phyloP scores from a whole-genome alignment of 345 rosid genomes.

The Gossypium herbaceum region DNA sequence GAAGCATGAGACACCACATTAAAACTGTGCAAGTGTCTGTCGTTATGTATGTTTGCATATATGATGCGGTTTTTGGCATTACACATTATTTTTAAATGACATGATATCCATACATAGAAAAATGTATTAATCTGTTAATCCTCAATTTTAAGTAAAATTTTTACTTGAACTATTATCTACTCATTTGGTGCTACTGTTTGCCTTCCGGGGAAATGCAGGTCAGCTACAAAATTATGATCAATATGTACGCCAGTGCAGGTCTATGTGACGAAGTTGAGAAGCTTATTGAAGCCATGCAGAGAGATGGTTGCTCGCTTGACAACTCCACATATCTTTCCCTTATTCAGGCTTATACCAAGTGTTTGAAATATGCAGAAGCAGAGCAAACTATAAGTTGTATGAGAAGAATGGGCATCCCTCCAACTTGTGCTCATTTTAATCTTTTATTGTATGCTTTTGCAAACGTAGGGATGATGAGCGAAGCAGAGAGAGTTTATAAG shows the following conservation, averaged over 20 bases:
- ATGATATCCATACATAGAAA: not conserved
- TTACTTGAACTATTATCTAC: not conserved
- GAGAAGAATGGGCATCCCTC: constrained; percentile 46
- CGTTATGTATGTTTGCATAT: not conserved
- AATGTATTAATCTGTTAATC: not conserved
- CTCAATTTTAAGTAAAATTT: not conserved
- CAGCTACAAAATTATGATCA: constrained; percentile 68
- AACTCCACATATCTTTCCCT: constrained; percentile 47
- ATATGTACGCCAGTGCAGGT: constrained; percentile 43
- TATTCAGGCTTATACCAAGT: constrained; percentile 52
- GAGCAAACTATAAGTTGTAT: constrained; percentile 50
- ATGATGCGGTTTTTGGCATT: too few relatives aligned
- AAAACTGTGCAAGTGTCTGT: not conserved
- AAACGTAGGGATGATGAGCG: constrained; percentile 51
- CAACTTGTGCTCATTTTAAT: constrained; percentile 52
- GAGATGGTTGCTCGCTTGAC: constrained; percentile 45
- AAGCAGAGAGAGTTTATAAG: constrained; percentile 54
- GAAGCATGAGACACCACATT: not conserved
- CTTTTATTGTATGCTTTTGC: constrained; percentile 46
- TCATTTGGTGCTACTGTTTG: not conserved
- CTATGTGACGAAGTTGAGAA: constrained; percentile 44
- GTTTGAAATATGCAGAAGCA: constrained; percentile 50
- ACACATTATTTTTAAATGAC: not conserved
- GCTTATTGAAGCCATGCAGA: constrained; percentile 56
- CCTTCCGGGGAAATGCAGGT: constrained; percentile 40